phyloP scores from a whole-genome alignment of 306 rosid species.

The Quercus alba region DNA sequence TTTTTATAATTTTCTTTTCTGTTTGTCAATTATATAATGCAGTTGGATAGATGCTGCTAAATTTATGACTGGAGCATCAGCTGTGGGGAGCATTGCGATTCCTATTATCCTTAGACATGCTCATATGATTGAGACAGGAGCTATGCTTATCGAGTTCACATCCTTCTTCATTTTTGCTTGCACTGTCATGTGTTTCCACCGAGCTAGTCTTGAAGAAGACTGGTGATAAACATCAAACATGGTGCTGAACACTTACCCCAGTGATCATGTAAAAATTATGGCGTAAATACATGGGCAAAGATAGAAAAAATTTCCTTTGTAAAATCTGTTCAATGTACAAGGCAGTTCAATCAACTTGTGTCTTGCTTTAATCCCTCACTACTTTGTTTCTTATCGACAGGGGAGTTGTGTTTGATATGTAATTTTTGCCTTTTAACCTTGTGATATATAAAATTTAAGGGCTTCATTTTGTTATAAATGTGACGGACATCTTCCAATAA shows the following conservation, averaged over 20 bases:
- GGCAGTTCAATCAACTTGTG: constrained; percentile 11
- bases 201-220: constrained; percentile 90
- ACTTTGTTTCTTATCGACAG: not conserved
- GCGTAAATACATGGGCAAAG: constrained; percentile 6
- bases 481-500: too few relatives aligned
- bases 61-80: constrained; percentile 90
- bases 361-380: not conserved
- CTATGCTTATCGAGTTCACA: constrained; percentile 88
- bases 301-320: constrained; percentile 23
- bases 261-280: constrained; percentile 6
- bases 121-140: constrained; percentile 88
- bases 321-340: constrained; percentile 32
- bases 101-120: constrained; percentile 93
- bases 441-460: too few relatives aligned
- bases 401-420: constrained; percentile 3
- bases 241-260: constrained; percentile 16
- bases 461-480: too few relatives aligned
- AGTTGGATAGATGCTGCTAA: constrained; percentile 98
- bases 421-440: too few relatives aligned
- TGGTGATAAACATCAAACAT: constrained; percentile 46
- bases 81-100: constrained; percentile 88
- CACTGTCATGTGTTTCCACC: constrained; percentile 90
- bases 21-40: constrained; percentile 16
- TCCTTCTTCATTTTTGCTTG: constrained; percentile 90
- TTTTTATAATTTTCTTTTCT: not conserved